These are phyloP conservation scores for Aspergillus tamarii DNA, from an alignment of 2,329 filamentous ascomycete genomes.

Conservation along the genomic window DNA sequence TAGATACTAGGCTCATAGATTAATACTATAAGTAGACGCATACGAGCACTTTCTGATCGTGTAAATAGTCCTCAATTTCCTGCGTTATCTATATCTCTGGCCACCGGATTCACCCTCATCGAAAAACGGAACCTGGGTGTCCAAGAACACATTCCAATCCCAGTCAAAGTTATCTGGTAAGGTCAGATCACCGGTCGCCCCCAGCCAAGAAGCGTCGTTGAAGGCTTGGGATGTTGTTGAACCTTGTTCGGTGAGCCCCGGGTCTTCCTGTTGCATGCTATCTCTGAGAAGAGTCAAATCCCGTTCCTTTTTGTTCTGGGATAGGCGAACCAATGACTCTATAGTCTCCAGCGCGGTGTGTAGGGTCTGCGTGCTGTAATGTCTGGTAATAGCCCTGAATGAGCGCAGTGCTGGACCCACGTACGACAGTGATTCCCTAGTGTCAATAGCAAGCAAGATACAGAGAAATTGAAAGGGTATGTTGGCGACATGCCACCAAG, in stretches of 20 bases:
- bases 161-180: slow-evolving; percentile 1
- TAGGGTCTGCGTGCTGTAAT: not conserved
- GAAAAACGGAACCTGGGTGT: slow-evolving; percentile 4
- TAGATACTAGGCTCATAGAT: too few relatives aligned
- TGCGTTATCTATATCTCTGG: slow-evolving; percentile 4
- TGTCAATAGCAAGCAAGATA: slow-evolving; percentile 15
- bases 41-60: not conserved
- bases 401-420: slow-evolving; percentile 9
- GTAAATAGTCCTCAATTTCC: not conserved
- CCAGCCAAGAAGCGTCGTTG: not conserved
- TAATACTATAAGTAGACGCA: not conserved
- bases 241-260: not conserved
- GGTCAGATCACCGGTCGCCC: not conserved
- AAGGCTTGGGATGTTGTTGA: not conserved
- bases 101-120: slow-evolving; percentile 3
- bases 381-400: not conserved
- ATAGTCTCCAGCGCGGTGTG: not conserved
- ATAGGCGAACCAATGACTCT: slow-evolving; percentile 2
- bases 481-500: slow-evolving; percentile 25
- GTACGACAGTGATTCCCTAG: slow-evolving; percentile 5
- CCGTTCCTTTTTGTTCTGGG: not conserved
- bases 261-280: not conserved
- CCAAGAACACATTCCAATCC: slow-evolving; percentile 8
- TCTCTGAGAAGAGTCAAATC: slow-evolving; percentile 1
- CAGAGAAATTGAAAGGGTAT: slow-evolving; percentile 21